Evolutionary conservation across 768 basidiomycete species (phyloP), one percentile per base, ranked within the genome.

Genomic region (Suillus occidentalis): DNA sequence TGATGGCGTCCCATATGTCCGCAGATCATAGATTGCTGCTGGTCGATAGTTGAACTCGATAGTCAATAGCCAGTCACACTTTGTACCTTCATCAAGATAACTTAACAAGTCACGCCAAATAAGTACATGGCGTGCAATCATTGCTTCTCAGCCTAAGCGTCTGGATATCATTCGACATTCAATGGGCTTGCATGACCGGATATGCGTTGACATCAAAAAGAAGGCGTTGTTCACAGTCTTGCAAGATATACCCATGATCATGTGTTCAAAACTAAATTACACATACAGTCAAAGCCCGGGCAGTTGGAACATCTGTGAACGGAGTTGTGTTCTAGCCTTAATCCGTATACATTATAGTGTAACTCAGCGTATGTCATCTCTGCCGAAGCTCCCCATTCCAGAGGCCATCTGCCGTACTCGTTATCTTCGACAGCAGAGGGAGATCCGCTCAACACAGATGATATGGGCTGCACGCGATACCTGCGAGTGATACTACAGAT

Each of bases 311-410:
- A 52, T 28, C 49, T 50, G 28, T 53, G 52, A 53, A 31, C 28
- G 16, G 9, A 52, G 8, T 53, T 10, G 16, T 10, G 47, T 25
- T 31, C 8, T 31, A 5, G 16, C 16, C 18, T 18, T 10, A 6
- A 31, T 52, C 28, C 28, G 16, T 31, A 31, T 10, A 31, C 43
- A 8, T 13, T 14, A n/a, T n/a, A 37, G 63, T 61, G 66, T 64
- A 87, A 87, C 82, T 89, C 87, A n/a, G n/a, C n/a, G 65, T 82
- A 89, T 22, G 89, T 85, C 22, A 81, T 76, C 72, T 91, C 89
- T 1, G 86, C 81, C 0, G 87, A 86, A 3, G 84, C 83, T 25
- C 85, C 87, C 86, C 87, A 89, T 0, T 88, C 87, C 16, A 83
- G 74, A 45, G 81, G 65, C 16, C 87, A 87, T 67, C 85, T 83